Evolutionary conservation across 2,329 filamentous ascomycete genomes (phyloP).

Genomic region (Hypoxylon sp.): DNA sequence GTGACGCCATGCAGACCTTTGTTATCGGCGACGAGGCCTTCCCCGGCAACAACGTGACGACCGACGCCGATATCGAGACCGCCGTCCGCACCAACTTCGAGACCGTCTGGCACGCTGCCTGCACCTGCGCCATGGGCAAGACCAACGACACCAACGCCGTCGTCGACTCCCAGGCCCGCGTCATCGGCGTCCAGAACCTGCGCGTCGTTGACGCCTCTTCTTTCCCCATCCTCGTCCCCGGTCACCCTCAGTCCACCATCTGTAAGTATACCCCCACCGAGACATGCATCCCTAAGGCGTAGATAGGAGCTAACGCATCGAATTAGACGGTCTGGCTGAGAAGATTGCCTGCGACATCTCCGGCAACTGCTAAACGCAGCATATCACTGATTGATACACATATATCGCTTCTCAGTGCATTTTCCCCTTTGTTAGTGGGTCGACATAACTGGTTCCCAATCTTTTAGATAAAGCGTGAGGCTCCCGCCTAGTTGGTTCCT

Average conservation of each 20-base stretch:
- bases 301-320: not conserved
- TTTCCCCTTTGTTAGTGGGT: slow-evolving; percentile 3
- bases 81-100: slow-evolving; percentile 39
- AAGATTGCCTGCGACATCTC: slow-evolving; percentile 15
- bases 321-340: slow-evolving; percentile 7
- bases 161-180: slow-evolving; percentile 64
- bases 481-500: not conserved
- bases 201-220: slow-evolving; percentile 66
- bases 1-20: slow-evolving; percentile 73
- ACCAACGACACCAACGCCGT: slow-evolving; percentile 64
- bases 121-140: slow-evolving; percentile 65
- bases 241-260: slow-evolving; percentile 44
- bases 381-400: not conserved
- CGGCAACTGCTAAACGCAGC: slow-evolving; percentile 1
- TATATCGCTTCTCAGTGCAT: not conserved
- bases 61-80: slow-evolving; percentile 67
- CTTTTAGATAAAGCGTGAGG: not conserved
- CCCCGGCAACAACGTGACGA: slow-evolving; percentile 67
- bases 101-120: slow-evolving; percentile 61
- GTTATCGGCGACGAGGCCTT: slow-evolving; percentile 70
- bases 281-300: not conserved
- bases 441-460: not conserved
- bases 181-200: slow-evolving; percentile 63
- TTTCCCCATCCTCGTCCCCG: slow-evolving; percentile 45
- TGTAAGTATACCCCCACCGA: slow-evolving; percentile 31